phyloP scores from a whole-genome alignment of 805 yeast species.

The Kuraishia ogatae region DNA sequence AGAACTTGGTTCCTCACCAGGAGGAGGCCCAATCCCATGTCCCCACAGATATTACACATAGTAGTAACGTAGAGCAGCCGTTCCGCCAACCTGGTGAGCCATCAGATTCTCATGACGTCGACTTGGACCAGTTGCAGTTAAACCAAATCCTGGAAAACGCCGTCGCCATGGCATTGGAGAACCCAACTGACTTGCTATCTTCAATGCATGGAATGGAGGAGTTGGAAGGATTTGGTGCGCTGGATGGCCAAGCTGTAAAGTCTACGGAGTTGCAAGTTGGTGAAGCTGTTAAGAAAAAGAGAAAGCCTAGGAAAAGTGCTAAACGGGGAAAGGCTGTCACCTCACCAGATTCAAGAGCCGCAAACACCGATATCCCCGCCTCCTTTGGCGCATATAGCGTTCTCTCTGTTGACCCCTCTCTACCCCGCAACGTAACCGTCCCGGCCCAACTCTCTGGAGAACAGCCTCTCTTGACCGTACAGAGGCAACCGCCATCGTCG shows the following conservation, averaged over 20 bases:
- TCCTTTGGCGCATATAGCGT: too few species aligned
- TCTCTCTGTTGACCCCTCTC: too few species aligned
- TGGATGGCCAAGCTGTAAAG: conserved; percentile 4
- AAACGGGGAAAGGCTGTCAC: background rate
- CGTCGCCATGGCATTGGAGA: conserved; percentile 65
- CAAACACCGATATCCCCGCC: too few species aligned
- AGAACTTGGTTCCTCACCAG: conserved; percentile 8
- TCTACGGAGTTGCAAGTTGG: too few species aligned
- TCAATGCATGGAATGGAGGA: conserved; percentile 17
- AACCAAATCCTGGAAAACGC: conserved; percentile 73
- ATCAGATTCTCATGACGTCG: conserved; percentile 17
- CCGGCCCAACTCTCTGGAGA: conserved; percentile 4
- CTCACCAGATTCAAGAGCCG: too few species aligned
- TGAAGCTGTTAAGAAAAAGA: background rate
- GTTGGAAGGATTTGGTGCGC: conserved; percentile 1
- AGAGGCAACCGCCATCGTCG: conserved; percentile 2
- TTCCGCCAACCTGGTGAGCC: background rate
- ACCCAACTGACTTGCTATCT: conserved; percentile 34
- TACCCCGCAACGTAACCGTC: background rate
- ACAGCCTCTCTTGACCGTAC: conserved; percentile 4
- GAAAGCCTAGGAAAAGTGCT: conserved; percentile 3
- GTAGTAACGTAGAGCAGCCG: background rate
- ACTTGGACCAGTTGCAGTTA: conserved; percentile 47
- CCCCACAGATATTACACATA: background rate
- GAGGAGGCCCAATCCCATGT: background rate